phyloP scores from a whole-genome alignment of 2,329 filamentous ascomycete genomes.

The Plectosphaerella cucumerina region DNA sequence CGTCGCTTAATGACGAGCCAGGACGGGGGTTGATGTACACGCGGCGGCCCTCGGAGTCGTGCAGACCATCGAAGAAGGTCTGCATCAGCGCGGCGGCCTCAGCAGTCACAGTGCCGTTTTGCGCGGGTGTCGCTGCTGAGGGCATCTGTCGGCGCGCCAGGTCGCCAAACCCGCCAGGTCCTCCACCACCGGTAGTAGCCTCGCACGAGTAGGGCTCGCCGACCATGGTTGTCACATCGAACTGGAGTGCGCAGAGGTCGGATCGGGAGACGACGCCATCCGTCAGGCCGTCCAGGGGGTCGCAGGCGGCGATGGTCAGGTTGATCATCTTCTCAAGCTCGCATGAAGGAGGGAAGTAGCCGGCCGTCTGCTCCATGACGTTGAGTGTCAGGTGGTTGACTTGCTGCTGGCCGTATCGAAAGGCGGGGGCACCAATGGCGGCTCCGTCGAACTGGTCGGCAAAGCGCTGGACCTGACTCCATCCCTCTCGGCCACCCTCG shows the following conservation, averaged over 20 bases:
- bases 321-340: constrained; percentile 42
- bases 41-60: constrained; percentile 27
- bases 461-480: constrained; percentile 46
- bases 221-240: constrained; percentile 24
- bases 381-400: constrained; percentile 34
- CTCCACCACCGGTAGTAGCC: constrained; percentile 33
- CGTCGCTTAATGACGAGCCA: constrained; percentile 26
- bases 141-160: constrained; percentile 4
- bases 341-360: constrained; percentile 33
- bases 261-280: constrained; percentile 31
- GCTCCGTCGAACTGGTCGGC: constrained; percentile 43
- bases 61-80: constrained; percentile 28
- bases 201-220: constrained; percentile 27
- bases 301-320: constrained; percentile 49
- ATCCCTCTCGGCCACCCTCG: constrained; percentile 45
- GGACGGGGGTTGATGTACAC: constrained; percentile 32
- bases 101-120: constrained; percentile 28
- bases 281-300: constrained; percentile 47
- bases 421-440: constrained; percentile 40
- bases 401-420: constrained; percentile 41
- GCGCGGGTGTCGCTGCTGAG: constrained; percentile 24
- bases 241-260: constrained; percentile 29
- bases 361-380: constrained; percentile 31
- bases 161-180: constrained; percentile 13
- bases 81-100: constrained; percentile 27